Percentiles rank a stretch among this genome's conserved stretches.
Evolutionary conservation across 176 grass and related monocot species (phyloP).

Genomic region (Hsuehochloa calcarea): DNA sequence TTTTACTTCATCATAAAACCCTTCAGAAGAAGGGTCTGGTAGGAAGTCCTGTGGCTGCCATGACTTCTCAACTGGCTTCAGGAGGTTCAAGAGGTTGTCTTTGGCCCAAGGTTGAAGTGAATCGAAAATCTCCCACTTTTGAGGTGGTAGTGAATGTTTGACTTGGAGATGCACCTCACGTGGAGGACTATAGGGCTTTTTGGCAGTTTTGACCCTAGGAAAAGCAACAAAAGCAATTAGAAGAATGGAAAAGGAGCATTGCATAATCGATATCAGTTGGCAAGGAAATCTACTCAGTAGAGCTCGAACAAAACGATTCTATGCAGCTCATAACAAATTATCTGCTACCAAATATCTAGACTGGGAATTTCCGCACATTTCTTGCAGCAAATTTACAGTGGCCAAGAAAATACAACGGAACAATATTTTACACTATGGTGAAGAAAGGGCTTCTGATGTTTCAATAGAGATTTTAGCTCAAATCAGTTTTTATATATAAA

Average conservation of each 20-base stretch:
- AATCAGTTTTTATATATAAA: background rate
- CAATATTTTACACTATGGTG: background rate
- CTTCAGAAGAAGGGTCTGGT: slow-evolving; percentile 56
- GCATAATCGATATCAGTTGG: background rate
- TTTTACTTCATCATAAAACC: slow-evolving; percentile 67
- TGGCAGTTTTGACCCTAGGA: slow-evolving; percentile 48
- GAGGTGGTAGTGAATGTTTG: slow-evolving; percentile 56
- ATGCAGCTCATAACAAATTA: background rate
- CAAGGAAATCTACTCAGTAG: background rate
- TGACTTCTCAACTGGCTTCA: slow-evolving; percentile 73
- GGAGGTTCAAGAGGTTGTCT: slow-evolving; percentile 50
- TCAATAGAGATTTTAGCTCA: background rate
- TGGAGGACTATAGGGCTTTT: slow-evolving; percentile 56
- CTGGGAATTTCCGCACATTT: background rate
- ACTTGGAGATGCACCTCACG: slow-evolving; percentile 58
- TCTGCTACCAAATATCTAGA: background rate
- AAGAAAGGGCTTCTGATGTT: slow-evolving; percentile 33
- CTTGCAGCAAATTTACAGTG: slow-evolving; percentile 1
- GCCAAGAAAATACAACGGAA: background rate
- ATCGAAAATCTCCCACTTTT: slow-evolving; percentile 58
- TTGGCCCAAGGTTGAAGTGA: slow-evolving; percentile 66
- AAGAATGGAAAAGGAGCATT: background rate
- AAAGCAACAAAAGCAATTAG: slow-evolving; percentile 34
- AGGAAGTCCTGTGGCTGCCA: slow-evolving; percentile 76
- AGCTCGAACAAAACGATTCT: background rate